Evolutionary conservation across 2,329 filamentous ascomycete genomes (phyloP), one percentile per base, ranked within the genome.

Genomic region (Colletotrichum ledebouriae): DNA sequence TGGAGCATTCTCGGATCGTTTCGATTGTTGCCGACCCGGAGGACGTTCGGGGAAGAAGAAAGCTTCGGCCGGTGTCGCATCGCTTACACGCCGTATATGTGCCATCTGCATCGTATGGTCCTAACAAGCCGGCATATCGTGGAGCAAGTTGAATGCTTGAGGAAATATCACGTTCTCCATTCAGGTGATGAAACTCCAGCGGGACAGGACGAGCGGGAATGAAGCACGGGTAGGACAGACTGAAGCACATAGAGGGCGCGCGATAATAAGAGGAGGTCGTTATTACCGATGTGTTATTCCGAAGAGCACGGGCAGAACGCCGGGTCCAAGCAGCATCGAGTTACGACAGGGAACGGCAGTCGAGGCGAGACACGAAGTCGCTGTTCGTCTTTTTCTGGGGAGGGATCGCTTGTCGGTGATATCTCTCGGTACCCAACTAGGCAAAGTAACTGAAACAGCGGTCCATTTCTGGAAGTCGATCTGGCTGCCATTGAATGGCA

Each of bases 371-470:
- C 53, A 53, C 61, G 10, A 64, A 46, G 15, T 65, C 42, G 22
- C 53, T 12, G 25, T n/a, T 50, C 41, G 33, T 49, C 55, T 41
- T 17, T 59, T 59, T 37, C 22, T 59, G 41, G 47, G 39, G 34
- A 56, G 33, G 61, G 49, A 29, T 44, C 10, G 55, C 64, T 52
- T 62, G 59, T 44, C 47, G 55, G 15, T 37, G 56, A 42, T 13
- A 17, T 55, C 61, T 42, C 49, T 33, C 25, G 20, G 55, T 17
- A 25, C 49, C 34, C 65, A 56, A 65, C 25, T 56, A 56, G 55
- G 33, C 46, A 56, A n/a, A 41, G 12, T 34, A 56, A 17, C 34
- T 68, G 66, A 68, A 68, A 59, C 61, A 37, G 34, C 47, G 61
- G 41, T 46, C 55, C 55, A 10, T 34, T 59, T 42, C 41, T 68